Conservation (phyloP, 179 eudicot genomes). For the Silene coronaria region DNA sequence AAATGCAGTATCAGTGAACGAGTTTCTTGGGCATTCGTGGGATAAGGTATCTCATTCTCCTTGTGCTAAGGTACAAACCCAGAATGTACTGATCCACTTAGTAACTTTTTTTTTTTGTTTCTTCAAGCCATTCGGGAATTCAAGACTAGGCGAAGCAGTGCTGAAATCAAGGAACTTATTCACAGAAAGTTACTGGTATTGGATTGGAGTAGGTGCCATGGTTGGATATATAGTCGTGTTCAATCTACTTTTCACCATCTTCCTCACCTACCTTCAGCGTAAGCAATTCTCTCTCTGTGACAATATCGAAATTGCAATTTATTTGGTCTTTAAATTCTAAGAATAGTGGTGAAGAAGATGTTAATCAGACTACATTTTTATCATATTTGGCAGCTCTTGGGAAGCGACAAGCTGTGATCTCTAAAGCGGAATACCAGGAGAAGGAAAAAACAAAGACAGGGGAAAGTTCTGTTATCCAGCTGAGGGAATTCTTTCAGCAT, state of each 20-base stretch:
- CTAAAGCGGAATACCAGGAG: constrained; percentile 57
- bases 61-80: not conserved
- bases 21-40: constrained; percentile 92
- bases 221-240: constrained; percentile 65
- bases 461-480: constrained; percentile 51
- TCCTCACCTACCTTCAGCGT: constrained; percentile 69
- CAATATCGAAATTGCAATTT: not conserved
- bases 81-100: not conserved
- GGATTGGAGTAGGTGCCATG: constrained; percentile 85
- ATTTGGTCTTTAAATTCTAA: not conserved
- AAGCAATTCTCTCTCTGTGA: constrained; percentile 30
- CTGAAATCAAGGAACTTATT: constrained; percentile 64
- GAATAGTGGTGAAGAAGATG: not conserved
- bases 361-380: constrained; percentile 12
- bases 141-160: constrained; percentile 55
- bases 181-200: constrained; percentile 84
- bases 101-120: constrained; percentile 16
- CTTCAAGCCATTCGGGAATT: constrained; percentile 44
- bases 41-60: constrained; percentile 51
- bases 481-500: constrained; percentile 66
- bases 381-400: constrained; percentile 50
- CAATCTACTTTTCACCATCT: constrained; percentile 68
- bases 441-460: constrained; percentile 50
- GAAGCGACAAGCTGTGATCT: constrained; percentile 78
- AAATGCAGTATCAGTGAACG: constrained; percentile 83